Evolutionary conservation across 202 grass and related monocot genomes (phyloP).

Genomic region (Schoenoplectus tabernaemontani): DNA sequence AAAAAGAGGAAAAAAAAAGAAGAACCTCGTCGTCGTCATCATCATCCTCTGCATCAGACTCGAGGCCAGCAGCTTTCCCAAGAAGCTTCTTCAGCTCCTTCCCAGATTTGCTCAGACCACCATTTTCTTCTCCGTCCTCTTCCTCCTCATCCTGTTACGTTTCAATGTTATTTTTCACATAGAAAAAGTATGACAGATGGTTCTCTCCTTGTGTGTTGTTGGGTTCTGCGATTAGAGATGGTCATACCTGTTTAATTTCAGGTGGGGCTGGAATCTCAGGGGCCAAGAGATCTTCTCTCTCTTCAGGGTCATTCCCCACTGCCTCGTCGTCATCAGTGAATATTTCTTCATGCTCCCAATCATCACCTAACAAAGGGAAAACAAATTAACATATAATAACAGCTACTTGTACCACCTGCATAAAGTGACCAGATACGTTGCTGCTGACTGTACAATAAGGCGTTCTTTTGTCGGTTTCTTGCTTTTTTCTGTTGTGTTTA

Average conservation of each 20-base stretch:
- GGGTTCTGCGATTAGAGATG: neutral
- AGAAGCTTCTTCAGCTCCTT: conserved; percentile 97
- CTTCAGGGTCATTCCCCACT: conserved; percentile 81
- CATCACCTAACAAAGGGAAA: conserved; percentile 62
- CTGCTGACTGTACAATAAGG: conserved; percentile 8
- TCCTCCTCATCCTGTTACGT: conserved; percentile 62
- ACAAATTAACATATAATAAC: neutral
- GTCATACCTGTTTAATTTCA: conserved; percentile 95
- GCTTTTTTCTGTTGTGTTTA: neutral
- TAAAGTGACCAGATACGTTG: neutral
- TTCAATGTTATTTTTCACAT: conserved; percentile 18
- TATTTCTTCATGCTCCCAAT: conserved; percentile 98
- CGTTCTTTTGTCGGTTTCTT: neutral
- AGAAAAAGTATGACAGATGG: neutral
- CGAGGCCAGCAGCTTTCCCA: conserved; percentile 69
- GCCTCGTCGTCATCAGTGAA: conserved; percentile 98
- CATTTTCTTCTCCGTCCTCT: conserved; percentile 92
- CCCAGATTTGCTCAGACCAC: conserved; percentile 92
- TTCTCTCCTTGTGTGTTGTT: neutral
- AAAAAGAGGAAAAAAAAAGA: neutral
- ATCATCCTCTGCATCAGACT: conserved; percentile 85
- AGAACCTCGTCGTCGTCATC: conserved; percentile 65
- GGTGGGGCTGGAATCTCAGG: conserved; percentile 96
- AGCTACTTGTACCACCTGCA: neutral
- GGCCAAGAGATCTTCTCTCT: conserved; percentile 84